These are phyloP conservation scores for Aulographum hederae DNA, from an alignment of 2,329 filamentous ascomycete genomes.

Conservation along the genomic window DNA sequence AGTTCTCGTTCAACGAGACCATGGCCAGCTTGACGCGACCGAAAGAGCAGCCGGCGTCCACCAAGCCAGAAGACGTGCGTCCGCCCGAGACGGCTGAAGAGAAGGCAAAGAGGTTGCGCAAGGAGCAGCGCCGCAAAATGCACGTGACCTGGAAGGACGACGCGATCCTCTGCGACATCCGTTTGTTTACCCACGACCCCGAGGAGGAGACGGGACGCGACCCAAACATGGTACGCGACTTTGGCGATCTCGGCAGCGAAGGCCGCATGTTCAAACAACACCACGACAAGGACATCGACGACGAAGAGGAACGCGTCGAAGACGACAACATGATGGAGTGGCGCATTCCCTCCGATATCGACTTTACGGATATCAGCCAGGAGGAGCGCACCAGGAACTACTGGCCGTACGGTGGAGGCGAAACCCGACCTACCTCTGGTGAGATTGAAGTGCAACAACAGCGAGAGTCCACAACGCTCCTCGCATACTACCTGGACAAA, in stretches of 20 bases:
- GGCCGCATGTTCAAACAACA: slow-evolving; percentile 34
- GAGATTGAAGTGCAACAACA: slow-evolving; percentile 24
- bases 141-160: slow-evolving; percentile 56
- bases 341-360: slow-evolving; percentile 17
- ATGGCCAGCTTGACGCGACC: slow-evolving; percentile 30
- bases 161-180: slow-evolving; percentile 44
- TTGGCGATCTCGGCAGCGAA: slow-evolving; percentile 49
- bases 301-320: slow-evolving; percentile 39
- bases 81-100: slow-evolving; percentile 49
- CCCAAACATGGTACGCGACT: slow-evolving; percentile 51
- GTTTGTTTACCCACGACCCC: slow-evolving; percentile 53
- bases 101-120: slow-evolving; percentile 47
- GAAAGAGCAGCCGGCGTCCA: slow-evolving; percentile 33
- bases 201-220: slow-evolving; percentile 51
- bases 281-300: slow-evolving; percentile 36
- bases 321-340: slow-evolving; percentile 20
- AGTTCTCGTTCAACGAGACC: slow-evolving; percentile 20
- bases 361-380: slow-evolving; percentile 22
- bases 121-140: slow-evolving; percentile 51
- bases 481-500: slow-evolving; percentile 25
- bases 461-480: slow-evolving; percentile 26
- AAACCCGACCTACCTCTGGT: slow-evolving; percentile 17
- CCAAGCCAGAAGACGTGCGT: slow-evolving; percentile 33
- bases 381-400: slow-evolving; percentile 26
- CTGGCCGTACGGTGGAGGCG: slow-evolving; percentile 25